Conservation (phyloP, 2,329 filamentous ascomycete species). For the Stemphylium vesicarium region DNA sequence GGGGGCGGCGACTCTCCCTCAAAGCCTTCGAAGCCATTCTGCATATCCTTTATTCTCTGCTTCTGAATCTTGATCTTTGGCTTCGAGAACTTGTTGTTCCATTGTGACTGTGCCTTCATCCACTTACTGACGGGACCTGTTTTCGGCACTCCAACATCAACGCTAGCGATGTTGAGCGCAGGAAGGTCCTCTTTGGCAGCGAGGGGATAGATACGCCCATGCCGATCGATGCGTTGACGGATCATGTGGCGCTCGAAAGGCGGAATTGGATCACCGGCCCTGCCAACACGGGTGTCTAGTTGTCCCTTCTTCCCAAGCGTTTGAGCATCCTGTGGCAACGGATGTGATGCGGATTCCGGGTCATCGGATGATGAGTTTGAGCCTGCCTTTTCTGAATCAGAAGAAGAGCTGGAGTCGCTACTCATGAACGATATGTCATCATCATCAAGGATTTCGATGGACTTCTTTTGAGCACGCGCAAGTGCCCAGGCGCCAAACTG, state of each 20-base stretch:
- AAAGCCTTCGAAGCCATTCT: constrained; percentile 73
- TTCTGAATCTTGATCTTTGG: constrained; percentile 76
- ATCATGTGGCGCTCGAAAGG: constrained; percentile 88
- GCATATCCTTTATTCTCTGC: constrained; percentile 74
- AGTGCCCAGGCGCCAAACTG: constrained; percentile 94
- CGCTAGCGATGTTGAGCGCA: constrained; percentile 67
- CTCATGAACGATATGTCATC: constrained; percentile 79
- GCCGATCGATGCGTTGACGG: constrained; percentile 80
- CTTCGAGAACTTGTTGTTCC: constrained; percentile 74
- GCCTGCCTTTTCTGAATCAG: constrained; percentile 17
- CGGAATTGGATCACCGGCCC: constrained; percentile 82
- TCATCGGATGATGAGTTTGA: constrained; percentile 33
- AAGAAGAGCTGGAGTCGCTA: constrained; percentile 51
- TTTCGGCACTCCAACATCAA: constrained; percentile 80
- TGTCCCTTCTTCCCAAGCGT: constrained; percentile 19
- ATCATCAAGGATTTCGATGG: constrained; percentile 82
- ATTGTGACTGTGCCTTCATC: constrained; percentile 74
- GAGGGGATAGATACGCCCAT: constrained; percentile 76
- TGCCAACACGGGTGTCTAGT: constrained; percentile 65
- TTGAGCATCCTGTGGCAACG: constrained; percentile 22
- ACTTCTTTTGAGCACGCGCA: constrained; percentile 77
- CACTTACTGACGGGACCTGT: constrained; percentile 80
- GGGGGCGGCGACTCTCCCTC: constrained; percentile 79
- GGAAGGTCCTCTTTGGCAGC: constrained; percentile 68
- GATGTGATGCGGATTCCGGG: constrained; percentile 23